phyloP scores from a whole-genome alignment of 768 basidiomycete genomes.

The Suillus clintonianus region DNA sequence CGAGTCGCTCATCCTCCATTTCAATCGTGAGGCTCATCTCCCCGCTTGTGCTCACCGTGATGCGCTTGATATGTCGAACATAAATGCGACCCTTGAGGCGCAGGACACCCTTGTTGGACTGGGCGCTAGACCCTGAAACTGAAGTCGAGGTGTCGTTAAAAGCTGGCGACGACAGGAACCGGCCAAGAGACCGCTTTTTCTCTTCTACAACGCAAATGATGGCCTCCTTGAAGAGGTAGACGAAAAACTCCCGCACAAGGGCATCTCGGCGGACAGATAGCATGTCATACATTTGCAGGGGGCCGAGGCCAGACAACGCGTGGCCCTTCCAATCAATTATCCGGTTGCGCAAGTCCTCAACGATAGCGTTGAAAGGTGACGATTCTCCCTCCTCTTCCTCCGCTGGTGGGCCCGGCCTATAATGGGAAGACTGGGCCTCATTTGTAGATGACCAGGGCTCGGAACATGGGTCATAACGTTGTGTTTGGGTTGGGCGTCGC shows the following conservation, averaged over 20 bases:
- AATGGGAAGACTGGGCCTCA: constrained; percentile 35
- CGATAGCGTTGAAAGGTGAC: constrained; percentile 79
- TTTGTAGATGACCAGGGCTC: constrained; percentile 28
- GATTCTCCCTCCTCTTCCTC: constrained; percentile 48
- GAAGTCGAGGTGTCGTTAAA: constrained; percentile 54
- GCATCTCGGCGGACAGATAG: constrained; percentile 86
- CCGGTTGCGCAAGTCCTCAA: constrained; percentile 85
- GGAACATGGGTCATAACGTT: constrained; percentile 12
- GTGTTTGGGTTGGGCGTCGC: constrained; percentile 8
- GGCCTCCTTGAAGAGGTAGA: constrained; percentile 96
- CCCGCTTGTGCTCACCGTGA: constrained; percentile 77
- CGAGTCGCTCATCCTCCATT: constrained; percentile 94
- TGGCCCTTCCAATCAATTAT: constrained; percentile 98
- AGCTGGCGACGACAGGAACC: constrained; percentile 67
- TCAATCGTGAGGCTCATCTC: constrained; percentile 95
- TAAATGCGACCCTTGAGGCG: constrained; percentile 95
- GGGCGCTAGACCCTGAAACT: constrained; percentile 30
- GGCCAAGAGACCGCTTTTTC: constrained; percentile 79
- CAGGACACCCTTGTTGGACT: constrained; percentile 64
- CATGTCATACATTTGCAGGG: constrained; percentile 89
- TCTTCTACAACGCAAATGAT: constrained; percentile 99
- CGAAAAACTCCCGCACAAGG: constrained; percentile 91
- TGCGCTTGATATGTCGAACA: constrained; percentile 89
- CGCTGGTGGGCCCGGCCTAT: constrained; percentile 18
- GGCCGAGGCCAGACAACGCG: constrained; percentile 84